Conservation (phyloP, 805 yeast species). For the Debaryomyces maramus region DNA sequence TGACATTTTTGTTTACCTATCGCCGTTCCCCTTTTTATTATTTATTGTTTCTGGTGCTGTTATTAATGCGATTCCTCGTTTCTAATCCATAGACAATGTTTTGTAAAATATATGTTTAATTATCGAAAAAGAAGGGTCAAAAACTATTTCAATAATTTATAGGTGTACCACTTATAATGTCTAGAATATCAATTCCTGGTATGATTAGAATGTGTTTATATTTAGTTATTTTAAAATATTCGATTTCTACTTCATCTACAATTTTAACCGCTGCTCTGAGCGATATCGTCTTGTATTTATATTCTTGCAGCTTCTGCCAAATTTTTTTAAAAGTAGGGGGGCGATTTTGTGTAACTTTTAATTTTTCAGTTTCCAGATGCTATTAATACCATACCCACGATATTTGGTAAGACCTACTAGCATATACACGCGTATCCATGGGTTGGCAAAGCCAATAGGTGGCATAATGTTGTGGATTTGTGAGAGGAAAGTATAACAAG, state of each 20-base stretch:
- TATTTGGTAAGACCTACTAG: too few species aligned
- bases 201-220: not conserved
- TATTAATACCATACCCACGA: too few species aligned
- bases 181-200: not conserved
- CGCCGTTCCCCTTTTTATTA: not conserved
- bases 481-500: too few species aligned
- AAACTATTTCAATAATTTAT: not conserved
- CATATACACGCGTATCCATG: too few species aligned
- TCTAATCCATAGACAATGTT: not conserved
- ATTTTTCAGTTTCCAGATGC: too few species aligned
- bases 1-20: conserved; percentile 29
- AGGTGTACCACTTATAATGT: not conserved
- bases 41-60: not conserved
- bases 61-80: not conserved
- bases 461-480: too few species aligned
- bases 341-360: conserved; percentile 3
- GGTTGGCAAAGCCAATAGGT: too few species aligned
- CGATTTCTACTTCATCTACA: too few species aligned
- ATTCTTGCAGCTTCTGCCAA: conserved; percentile 4
- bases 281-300: conserved; percentile 3
- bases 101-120: not conserved
- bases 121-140: conserved; percentile 1
- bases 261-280: not conserved
- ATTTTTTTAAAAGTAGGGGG: not conserved
- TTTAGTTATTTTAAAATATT: not conserved